Percentiles rank a stretch among this genome's conserved stretches.
Conservation (phyloP, 352 stramenopile genomes). For the Phytophthora idaei region DNA sequence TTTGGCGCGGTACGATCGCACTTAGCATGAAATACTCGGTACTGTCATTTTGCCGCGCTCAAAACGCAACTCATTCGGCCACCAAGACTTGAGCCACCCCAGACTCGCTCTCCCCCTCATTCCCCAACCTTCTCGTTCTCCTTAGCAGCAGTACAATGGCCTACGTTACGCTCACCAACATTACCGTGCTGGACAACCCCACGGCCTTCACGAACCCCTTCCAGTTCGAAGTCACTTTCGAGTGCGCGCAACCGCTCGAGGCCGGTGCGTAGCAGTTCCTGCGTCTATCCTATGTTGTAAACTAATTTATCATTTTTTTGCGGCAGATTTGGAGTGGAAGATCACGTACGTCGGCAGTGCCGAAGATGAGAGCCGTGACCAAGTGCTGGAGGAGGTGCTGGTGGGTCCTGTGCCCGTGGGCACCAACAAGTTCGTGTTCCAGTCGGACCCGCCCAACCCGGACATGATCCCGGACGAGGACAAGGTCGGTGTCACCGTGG, state of each 20-base stretch:
- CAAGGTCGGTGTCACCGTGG: constrained; percentile 98
- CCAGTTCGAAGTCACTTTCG: constrained; percentile 99
- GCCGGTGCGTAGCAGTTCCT: constrained; percentile 68
- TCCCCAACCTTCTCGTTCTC: constrained; percentile 15
- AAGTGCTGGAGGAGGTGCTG: constrained; percentile 98
- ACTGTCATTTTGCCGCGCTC: constrained; percentile 16
- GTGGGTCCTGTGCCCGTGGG: constrained; percentile 98
- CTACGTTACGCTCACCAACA: constrained; percentile 92
- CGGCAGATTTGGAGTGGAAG: constrained; percentile 98
- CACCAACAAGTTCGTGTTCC: constrained; percentile 99
- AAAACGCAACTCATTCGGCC: constrained; percentile 21
- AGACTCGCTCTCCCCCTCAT: constrained; percentile 2
- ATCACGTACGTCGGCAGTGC: constrained; percentile 98
- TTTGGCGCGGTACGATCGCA: constrained; percentile 24
- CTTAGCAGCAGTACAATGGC: constrained; percentile 52
- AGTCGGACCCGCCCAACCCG: constrained; percentile 94
- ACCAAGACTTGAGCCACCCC: constrained; percentile 11
- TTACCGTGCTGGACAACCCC: constrained; percentile 99
- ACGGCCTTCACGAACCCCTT: constrained; percentile 98
- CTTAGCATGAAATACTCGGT: constrained; percentile 19
- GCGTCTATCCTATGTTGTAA: not conserved
- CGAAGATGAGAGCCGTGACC: constrained; percentile 95
- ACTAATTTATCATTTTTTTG: constrained; percentile 4
- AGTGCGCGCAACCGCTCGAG: constrained; percentile 96
- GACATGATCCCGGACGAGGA: constrained; percentile 94